Conservation (phyloP, 495 filamentous ascomycete genomes). For the Penicillium maclennaniae region DNA sequence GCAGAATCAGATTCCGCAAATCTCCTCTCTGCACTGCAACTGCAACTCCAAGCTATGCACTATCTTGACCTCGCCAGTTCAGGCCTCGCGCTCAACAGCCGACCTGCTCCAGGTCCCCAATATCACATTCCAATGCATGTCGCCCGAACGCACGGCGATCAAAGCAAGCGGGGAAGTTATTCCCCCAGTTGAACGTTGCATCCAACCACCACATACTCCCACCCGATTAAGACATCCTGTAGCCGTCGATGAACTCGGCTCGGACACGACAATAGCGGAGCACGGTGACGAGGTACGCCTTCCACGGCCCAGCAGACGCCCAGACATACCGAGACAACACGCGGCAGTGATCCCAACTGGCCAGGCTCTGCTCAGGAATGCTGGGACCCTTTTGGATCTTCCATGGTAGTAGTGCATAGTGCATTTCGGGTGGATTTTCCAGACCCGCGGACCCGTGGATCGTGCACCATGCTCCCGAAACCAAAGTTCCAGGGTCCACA, state of each 20-base stretch:
- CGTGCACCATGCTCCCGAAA: too few species aligned
- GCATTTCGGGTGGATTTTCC: neutral
- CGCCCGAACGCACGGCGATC: slow-evolving; percentile 9
- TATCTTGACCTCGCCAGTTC: neutral
- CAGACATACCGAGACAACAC: slow-evolving; percentile 19
- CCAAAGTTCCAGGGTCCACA: too few species aligned
- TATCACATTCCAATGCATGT: slow-evolving; percentile 31
- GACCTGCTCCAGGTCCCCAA: slow-evolving; percentile 3
- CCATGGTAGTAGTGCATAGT: neutral
- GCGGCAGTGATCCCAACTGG: slow-evolving; percentile 10
- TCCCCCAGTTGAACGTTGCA: slow-evolving; percentile 5
- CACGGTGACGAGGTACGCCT: neutral
- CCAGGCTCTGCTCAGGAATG: slow-evolving; percentile 16
- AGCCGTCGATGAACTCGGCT: neutral
- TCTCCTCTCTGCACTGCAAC: too few species aligned
- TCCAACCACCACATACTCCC: neutral
- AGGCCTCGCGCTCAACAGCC: slow-evolving; percentile 7
- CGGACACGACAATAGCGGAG: neutral
- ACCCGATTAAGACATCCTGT: neutral
- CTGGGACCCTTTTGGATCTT: neutral
- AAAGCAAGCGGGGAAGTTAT: slow-evolving; percentile 9
- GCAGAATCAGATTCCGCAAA: neutral
- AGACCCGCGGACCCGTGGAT: too few species aligned
- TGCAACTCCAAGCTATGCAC: too few species aligned
- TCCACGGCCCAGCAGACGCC: slow-evolving; percentile 1